Percentiles rank a stretch among this genome's conserved stretches.
Conservation (phyloP, 306 rosid species). For the Casuarina glauca region DNA sequence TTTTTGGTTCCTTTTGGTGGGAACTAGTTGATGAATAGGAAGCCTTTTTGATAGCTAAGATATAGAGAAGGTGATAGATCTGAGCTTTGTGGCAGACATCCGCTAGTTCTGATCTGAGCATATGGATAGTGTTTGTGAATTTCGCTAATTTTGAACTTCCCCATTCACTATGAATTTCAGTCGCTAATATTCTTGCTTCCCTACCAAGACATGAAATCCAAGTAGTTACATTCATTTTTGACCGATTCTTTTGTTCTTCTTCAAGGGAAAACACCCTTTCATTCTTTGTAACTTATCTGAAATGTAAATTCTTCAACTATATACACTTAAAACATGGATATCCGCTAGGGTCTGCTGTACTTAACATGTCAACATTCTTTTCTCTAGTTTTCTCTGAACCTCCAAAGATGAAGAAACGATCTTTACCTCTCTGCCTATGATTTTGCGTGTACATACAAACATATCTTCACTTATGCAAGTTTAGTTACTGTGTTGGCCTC, state of each 20-base stretch:
- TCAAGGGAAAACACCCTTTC: slow-evolving; percentile 17
- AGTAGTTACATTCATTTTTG: slow-evolving; percentile 32
- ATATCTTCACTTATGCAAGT: slow-evolving; percentile 30
- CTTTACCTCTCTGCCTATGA: slow-evolving; percentile 47
- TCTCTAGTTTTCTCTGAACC: slow-evolving; percentile 32
- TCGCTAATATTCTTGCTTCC: slow-evolving; percentile 30
- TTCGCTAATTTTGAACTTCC: slow-evolving; percentile 29
- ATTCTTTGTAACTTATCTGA: slow-evolving; percentile 34
- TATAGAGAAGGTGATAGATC: slow-evolving; percentile 45
- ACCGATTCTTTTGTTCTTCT: slow-evolving; percentile 42
- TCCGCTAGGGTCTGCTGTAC: slow-evolving; percentile 35
- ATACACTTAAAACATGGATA: slow-evolving; percentile 43
- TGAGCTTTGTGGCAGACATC: slow-evolving; percentile 37
- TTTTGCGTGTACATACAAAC: slow-evolving; percentile 15
- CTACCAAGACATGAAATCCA: slow-evolving; percentile 34
- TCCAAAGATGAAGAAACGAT: slow-evolving; percentile 38
- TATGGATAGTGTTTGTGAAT: slow-evolving; percentile 30
- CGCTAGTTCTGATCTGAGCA: slow-evolving; percentile 44
- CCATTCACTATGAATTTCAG: slow-evolving; percentile 28
- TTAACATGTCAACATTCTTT: slow-evolving; percentile 34
- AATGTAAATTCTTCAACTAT: slow-evolving; percentile 58
- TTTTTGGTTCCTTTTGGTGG: slow-evolving; percentile 20
- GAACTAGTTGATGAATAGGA: slow-evolving; percentile 34
- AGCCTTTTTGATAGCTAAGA: slow-evolving; percentile 15
- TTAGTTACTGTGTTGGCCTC: slow-evolving; percentile 51